phyloP scores from a whole-genome alignment of 2,329 filamentous ascomycete genomes.

The Simplicillium sp. region DNA sequence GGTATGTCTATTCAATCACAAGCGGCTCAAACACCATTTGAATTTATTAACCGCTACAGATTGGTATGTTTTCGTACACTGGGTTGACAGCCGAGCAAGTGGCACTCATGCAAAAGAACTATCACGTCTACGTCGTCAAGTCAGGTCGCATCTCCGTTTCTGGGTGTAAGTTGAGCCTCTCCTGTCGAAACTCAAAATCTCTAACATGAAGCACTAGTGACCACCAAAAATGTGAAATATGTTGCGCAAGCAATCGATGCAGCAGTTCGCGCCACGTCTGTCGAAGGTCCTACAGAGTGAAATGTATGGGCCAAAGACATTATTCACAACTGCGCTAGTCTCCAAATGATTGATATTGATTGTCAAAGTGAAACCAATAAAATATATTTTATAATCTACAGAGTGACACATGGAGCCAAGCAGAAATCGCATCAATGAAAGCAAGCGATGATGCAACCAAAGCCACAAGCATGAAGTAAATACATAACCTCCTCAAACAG shows the following conservation, averaged over 20 bases:
- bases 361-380: no score
- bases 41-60: conserved; percentile 20
- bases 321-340: no score
- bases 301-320: no score
- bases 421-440: no score
- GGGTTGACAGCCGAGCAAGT: conserved; percentile 22
- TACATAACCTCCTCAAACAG: no score
- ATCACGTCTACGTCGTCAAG: conserved; percentile 22
- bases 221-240: background rate
- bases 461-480: no score
- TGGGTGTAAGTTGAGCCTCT: conserved; percentile 14
- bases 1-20: background rate
- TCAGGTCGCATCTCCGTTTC: conserved; percentile 15
- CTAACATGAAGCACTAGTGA: background rate
- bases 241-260: background rate
- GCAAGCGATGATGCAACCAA: no score
- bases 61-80: conserved; percentile 30
- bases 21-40: no score
- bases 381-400: no score
- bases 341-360: no score
- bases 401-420: no score
- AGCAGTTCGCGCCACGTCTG: background rate
- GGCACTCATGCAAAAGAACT: conserved; percentile 14
- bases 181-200: background rate
- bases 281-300: no score